A percentile compares a stretch with the other conserved stretches of the same genome.
phyloP scores from a whole-genome alignment of 495 filamentous ascomycete genomes.

The Neurospora hispaniola region DNA sequence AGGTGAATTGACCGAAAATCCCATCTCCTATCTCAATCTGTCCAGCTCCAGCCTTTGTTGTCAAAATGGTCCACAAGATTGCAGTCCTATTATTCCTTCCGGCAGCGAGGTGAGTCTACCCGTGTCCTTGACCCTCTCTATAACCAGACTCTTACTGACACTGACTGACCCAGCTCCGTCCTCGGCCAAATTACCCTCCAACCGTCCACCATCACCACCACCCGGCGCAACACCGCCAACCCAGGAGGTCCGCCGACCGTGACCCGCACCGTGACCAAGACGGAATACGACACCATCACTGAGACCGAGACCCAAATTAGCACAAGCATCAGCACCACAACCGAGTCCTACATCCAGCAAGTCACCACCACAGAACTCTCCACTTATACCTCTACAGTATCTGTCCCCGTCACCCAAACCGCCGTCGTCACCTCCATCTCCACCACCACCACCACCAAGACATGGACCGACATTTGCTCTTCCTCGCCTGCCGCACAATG shows the following conservation, averaged over 20 bases:
- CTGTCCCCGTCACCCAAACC: neutral
- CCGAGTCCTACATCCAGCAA: neutral
- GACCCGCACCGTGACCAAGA: slow-evolving; percentile 7
- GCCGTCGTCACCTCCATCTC: neutral
- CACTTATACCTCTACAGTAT: neutral
- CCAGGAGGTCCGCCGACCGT: slow-evolving; percentile 1
- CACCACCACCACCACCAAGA: slow-evolving; percentile 1
- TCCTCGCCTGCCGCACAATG: slow-evolving; percentile 5
- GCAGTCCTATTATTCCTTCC: neutral
- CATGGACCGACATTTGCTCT: neutral
- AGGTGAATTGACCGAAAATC: neutral
- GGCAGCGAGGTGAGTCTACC: neutral
- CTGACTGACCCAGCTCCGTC: slow-evolving; percentile 3
- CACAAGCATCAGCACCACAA: neutral
- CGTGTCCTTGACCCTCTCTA: neutral
- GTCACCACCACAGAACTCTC: neutral
- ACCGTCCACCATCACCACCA: slow-evolving; percentile 13
- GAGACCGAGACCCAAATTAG: neutral
- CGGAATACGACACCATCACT: slow-evolving; percentile 7
- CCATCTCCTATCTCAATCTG: neutral
- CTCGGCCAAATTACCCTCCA: slow-evolving; percentile 19
- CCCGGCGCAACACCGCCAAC: neutral
- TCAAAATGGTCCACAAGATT: neutral
- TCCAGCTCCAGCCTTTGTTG: neutral
- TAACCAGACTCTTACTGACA: neutral